Percentiles rank a stretch among this genome's conserved stretches.
phyloP scores from a whole-genome alignment of 1,139 yeast genomes.

The Blastobotrys arbuscula region DNA sequence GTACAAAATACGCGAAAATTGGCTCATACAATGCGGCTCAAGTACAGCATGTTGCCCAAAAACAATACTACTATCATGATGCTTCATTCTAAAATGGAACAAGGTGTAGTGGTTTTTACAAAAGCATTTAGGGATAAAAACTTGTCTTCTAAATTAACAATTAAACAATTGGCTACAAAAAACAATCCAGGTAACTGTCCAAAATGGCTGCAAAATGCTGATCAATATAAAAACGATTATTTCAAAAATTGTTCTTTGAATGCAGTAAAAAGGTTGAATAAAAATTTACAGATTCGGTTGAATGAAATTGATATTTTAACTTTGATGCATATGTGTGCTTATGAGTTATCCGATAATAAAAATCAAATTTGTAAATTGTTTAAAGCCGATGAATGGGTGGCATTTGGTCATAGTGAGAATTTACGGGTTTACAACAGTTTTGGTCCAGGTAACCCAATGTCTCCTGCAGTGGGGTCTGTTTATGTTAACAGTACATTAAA shows the following conservation, averaged over 20 bases:
- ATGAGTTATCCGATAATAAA: slow-evolving; percentile 42
- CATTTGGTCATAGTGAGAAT: slow-evolving; percentile 42
- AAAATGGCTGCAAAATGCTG: slow-evolving; percentile 1
- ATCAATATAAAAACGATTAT: neutral
- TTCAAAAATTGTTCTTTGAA: neutral
- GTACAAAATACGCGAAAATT: neutral
- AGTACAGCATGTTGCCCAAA: slow-evolving; percentile 1
- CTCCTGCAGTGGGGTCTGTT: slow-evolving; percentile 44
- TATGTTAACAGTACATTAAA: slow-evolving; percentile 45
- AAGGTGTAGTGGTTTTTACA: neutral
- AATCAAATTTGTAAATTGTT: slow-evolving; percentile 47
- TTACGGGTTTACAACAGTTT: slow-evolving; percentile 42
- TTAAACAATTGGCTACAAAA: neutral
- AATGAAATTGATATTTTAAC: neutral
- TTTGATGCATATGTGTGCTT: slow-evolving; percentile 46
- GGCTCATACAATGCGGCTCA: slow-evolving; percentile 3
- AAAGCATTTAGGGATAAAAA: neutral
- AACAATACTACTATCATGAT: neutral
- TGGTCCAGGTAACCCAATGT: slow-evolving; percentile 47
- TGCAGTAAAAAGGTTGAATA: neutral
- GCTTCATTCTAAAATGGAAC: neutral
- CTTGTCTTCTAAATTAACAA: neutral
- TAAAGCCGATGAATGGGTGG: slow-evolving; percentile 45
- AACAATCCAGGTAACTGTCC: neutral
- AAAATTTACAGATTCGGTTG: neutral